Conservation (phyloP, 495 filamentous ascomycete species). For the Rhypophila decipiens region DNA sequence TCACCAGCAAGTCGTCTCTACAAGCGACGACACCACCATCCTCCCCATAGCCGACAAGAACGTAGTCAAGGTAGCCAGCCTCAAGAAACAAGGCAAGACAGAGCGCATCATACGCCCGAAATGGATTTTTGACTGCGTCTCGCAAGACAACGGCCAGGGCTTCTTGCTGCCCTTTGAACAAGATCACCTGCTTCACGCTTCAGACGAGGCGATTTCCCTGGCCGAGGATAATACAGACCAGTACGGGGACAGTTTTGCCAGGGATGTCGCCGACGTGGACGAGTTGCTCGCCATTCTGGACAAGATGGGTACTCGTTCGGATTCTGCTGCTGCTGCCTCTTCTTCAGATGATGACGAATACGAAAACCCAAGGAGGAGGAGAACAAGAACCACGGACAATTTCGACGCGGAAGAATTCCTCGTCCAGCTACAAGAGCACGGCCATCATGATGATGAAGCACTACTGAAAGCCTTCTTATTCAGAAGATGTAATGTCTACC, state of each 20-base stretch:
- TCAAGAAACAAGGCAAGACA: slow-evolving; percentile 61
- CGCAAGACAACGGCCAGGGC: slow-evolving; percentile 53
- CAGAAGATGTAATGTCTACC: slow-evolving; percentile 49
- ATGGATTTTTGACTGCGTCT: slow-evolving; percentile 81
- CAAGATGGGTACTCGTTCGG: slow-evolving; percentile 37
- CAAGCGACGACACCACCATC: slow-evolving; percentile 41
- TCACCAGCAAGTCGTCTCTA: slow-evolving; percentile 58
- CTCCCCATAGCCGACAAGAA: slow-evolving; percentile 76
- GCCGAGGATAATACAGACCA: slow-evolving; percentile 57
- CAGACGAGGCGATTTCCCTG: slow-evolving; percentile 21
- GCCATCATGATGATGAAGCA: slow-evolving; percentile 33
- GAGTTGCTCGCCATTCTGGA: slow-evolving; percentile 57
- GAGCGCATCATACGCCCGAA: slow-evolving; percentile 65
- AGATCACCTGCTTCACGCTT: slow-evolving; percentile 45
- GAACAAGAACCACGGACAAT: background rate
- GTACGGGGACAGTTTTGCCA: slow-evolving; percentile 77
- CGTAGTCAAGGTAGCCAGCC: slow-evolving; percentile 77
- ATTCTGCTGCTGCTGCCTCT: too few relatives aligned
- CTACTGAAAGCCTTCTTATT: slow-evolving; percentile 63
- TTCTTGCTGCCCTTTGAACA: slow-evolving; percentile 46
- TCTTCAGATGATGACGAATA: background rate
- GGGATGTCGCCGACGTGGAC: slow-evolving; percentile 53
- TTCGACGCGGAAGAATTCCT: slow-evolving; percentile 38
- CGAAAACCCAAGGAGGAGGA: too few relatives aligned
- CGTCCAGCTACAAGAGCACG: slow-evolving; percentile 51